Conservation (phyloP, 2,329 filamentous ascomycete genomes). For the Fusarium piperis region DNA sequence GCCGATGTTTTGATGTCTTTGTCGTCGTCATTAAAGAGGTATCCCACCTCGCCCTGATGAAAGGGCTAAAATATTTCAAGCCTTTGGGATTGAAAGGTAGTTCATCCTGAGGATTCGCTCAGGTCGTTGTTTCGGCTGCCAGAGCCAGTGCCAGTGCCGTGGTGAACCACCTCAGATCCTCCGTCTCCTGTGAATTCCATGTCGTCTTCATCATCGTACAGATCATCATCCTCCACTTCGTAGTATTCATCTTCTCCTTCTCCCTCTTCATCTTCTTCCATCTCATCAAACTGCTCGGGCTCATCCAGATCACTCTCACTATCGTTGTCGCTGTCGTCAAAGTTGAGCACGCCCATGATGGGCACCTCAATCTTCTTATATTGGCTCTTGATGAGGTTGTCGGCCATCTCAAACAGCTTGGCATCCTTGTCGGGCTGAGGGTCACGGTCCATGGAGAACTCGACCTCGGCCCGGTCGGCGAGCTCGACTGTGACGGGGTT, state of each 20-base stretch:
- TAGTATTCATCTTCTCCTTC: conserved; percentile 42
- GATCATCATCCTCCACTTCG: conserved; percentile 42
- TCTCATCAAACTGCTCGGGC: conserved; percentile 40
- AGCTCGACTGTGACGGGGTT: conserved; percentile 38
- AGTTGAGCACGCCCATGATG: conserved; percentile 55
- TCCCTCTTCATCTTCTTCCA: conserved; percentile 40
- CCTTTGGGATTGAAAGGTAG: not conserved
- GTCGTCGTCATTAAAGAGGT: conserved; percentile 38
- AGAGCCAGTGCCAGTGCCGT: conserved; percentile 42
- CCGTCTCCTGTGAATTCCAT: conserved; percentile 42
- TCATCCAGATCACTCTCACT: conserved; percentile 48
- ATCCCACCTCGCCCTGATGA: conserved; percentile 4
- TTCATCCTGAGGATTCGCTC: conserved; percentile 42
- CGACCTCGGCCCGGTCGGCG: conserved; percentile 51
- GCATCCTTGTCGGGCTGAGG: conserved; percentile 52
- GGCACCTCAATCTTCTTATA: conserved; percentile 57
- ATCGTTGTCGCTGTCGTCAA: conserved; percentile 57
- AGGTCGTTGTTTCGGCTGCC: conserved; percentile 40
- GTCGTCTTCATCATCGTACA: conserved; percentile 39
- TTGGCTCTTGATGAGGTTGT: conserved; percentile 60
- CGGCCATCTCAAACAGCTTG: conserved; percentile 56
- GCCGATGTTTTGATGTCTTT: conserved; percentile 21
- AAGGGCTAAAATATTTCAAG: conserved; percentile 2
- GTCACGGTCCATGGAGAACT: conserved; percentile 55
- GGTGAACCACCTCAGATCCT: conserved; percentile 41